Conservation (phyloP, 2,329 filamentous ascomycete genomes). For the Hymenotorrendiella dingleyae region DNA sequence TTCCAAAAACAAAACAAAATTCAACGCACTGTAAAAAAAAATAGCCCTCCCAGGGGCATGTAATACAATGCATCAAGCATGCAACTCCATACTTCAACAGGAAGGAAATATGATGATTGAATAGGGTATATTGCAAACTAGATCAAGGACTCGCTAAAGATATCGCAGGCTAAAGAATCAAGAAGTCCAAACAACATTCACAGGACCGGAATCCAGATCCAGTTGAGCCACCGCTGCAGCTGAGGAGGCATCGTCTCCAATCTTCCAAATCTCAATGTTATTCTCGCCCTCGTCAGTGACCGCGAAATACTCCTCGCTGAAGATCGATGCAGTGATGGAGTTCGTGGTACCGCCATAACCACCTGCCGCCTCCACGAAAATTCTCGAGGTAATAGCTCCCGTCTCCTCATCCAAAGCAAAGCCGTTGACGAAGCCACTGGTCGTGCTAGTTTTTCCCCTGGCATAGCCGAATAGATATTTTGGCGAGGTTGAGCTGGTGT, state of each 20-base stretch:
- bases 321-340: not conserved
- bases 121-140: too few species aligned
- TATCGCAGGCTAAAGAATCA: too few species aligned
- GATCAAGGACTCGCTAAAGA: too few species aligned
- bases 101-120: too few species aligned
- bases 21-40: too few species aligned
- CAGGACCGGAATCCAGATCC: not conserved
- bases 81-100: too few species aligned
- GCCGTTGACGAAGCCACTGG: not conserved
- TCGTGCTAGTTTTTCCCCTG: not conserved
- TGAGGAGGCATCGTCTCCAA: not conserved
- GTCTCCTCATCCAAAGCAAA: not conserved
- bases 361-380: not conserved
- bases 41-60: too few species aligned
- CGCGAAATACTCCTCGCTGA: not conserved
- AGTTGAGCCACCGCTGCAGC: not conserved
- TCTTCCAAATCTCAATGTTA: not conserved
- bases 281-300: not conserved
- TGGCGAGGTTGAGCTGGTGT: not conserved
- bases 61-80: too few species aligned
- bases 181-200: not conserved
- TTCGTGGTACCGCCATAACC: not conserved
- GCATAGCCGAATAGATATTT: not conserved
- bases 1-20: too few species aligned
- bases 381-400: not conserved